phyloP scores from a whole-genome alignment of 2,329 filamentous ascomycete genomes.

The Pseudohalonectria lignicola region DNA sequence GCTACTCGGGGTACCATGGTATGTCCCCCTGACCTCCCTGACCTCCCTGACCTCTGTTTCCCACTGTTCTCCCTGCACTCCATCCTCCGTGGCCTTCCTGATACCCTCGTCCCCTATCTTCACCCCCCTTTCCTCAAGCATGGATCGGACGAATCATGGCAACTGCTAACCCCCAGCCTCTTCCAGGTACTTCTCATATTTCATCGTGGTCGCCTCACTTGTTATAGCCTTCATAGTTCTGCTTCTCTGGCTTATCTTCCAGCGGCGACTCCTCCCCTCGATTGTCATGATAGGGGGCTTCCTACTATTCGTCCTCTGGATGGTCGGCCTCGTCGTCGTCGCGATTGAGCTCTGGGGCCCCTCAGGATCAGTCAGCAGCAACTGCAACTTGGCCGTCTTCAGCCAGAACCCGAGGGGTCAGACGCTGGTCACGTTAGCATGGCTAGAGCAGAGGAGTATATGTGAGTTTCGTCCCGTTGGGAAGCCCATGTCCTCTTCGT shows the following conservation, averaged over 20 bases:
- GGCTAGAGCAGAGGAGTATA: constrained; percentile 52
- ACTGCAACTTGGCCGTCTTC: constrained; percentile 49
- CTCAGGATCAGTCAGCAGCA: constrained; percentile 42
- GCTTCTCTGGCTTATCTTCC: constrained; percentile 51
- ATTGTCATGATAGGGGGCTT: constrained; percentile 55
- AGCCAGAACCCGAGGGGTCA: constrained; percentile 36
- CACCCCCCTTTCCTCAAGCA: background rate
- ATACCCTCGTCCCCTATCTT: background rate
- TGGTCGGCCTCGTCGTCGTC: constrained; percentile 52
- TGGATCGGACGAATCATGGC: background rate
- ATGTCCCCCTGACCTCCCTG: constrained; percentile 12
- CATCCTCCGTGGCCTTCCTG: background rate
- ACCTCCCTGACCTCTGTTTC: background rate
- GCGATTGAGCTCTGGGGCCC: constrained; percentile 55
- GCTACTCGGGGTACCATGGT: constrained; percentile 48
- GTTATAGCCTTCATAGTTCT: constrained; percentile 55
- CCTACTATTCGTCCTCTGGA: constrained; percentile 56
- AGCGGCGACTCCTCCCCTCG: constrained; percentile 47
- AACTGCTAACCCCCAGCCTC: background rate
- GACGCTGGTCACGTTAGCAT: constrained; percentile 45
- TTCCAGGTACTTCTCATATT: constrained; percentile 56
- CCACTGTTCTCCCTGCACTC: no score
- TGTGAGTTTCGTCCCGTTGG: constrained; percentile 36
- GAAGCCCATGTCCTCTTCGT: background rate
- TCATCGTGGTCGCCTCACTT: constrained; percentile 46